Base-by-base conservation (phyloP, 2,329 filamentous ascomycete genomes). In the Ophiostoma sp. region DNA sequence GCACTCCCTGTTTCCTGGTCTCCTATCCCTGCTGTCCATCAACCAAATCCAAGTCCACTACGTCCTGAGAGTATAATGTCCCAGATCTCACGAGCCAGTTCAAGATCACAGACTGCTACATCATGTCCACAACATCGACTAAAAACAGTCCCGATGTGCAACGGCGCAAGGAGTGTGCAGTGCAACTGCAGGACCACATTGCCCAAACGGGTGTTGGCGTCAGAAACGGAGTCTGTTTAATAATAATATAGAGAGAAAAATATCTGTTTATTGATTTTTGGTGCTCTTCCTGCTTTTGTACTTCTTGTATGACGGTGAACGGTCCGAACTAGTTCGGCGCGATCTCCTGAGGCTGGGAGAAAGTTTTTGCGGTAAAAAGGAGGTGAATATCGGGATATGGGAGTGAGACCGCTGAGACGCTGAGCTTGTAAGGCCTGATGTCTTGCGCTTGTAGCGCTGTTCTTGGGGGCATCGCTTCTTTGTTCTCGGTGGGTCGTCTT, bases 201-300 rank as follows among this genome's bases (percentile, higher is more conserved):
- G 15, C 45, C 66, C 45, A 69, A 69, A 69, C 66, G 19, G 66
- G 66, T n/a, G 28, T 36, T 69, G 66, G 66, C 48, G 48, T 55
- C 61, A n/a, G 28, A 25, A 55, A 25, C 28, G 28, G 48, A 39
- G 19, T 55, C 5, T 31, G 9, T 45, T 2, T 25, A 1, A n/a
- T 25, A 48, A 48, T 48, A 45, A 45, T 42, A 42, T n/a, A n/a
- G n/a, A n/a, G n/a, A n/a, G n/a, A n/a, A n/a, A n/a, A n/a, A n/a
- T n/a, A n/a, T n/a, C 17, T n/a, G 17, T 12, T 22, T 63, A n/a
- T 36, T 8, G 7, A 22, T 36, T 64, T 39, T 22, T 64, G n/a
- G 15, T 64, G 11, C 2, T 12, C 22, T 39, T 63, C 25, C 33
- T 36, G 33, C 33, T 36, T 36, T 36, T 36, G 22, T 25, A 25